A percentile compares a stretch with the other conserved stretches of the same genome.
Conservation (phyloP, 1,284 basidiomycete species). For the Rhodotorula mucilaginosa region DNA sequence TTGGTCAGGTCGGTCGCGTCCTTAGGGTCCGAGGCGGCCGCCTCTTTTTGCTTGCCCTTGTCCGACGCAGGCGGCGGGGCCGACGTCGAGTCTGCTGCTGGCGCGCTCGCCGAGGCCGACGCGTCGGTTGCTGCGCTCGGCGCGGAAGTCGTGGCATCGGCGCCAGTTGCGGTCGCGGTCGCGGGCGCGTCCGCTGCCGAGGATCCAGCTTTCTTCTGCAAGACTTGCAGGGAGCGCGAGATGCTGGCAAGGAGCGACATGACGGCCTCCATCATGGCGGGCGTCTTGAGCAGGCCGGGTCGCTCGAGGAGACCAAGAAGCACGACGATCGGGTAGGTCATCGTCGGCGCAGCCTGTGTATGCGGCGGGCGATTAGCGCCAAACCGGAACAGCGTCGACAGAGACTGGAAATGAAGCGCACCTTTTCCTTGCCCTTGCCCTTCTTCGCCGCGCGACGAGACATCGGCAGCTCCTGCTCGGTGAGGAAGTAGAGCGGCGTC, state of each 20-base stretch:
- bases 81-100: slow-evolving; percentile 2
- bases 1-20: slow-evolving; percentile 44
- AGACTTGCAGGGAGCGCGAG: slow-evolving; percentile 67
- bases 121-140: background rate
- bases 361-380: too few relatives aligned
- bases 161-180: slow-evolving; percentile 53
- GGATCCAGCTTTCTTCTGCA: slow-evolving; percentile 36
- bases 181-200: slow-evolving; percentile 49
- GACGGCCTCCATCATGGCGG: slow-evolving; percentile 85
- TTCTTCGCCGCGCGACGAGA: slow-evolving; percentile 66
- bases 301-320: slow-evolving; percentile 81
- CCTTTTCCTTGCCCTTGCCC: slow-evolving; percentile 82
- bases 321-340: slow-evolving; percentile 68
- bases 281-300: slow-evolving; percentile 75
- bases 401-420: slow-evolving; percentile 44
- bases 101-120: background rate
- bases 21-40: background rate
- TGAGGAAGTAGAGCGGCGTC: slow-evolving; percentile 86
- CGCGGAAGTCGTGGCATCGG: background rate
- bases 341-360: slow-evolving; percentile 23
- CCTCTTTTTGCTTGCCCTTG: slow-evolving; percentile 31
- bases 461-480: slow-evolving; percentile 80
- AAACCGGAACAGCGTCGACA: too few relatives aligned
- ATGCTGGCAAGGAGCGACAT: slow-evolving; percentile 79
- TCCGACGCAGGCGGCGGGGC: background rate